These are phyloP conservation scores for Colletotrichum melonis DNA, from an alignment of 2,329 filamentous ascomycete species.

Conservation along the genomic window DNA sequence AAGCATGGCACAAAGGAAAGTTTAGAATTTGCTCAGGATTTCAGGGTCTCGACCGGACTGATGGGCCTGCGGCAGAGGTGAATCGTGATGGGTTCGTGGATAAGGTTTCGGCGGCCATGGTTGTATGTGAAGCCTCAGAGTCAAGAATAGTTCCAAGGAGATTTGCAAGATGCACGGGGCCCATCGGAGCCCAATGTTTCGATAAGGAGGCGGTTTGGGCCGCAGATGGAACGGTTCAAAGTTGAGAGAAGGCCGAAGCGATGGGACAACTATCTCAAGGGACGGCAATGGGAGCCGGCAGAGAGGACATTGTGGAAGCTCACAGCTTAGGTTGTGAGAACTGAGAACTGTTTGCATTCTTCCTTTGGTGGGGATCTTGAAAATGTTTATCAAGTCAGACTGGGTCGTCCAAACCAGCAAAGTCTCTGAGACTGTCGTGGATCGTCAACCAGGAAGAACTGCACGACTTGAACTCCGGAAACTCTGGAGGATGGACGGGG, in stretches of 20 bases:
- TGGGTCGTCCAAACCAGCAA: no score
- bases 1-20: neutral
- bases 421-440: neutral
- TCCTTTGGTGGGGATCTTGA: neutral
- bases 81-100: neutral
- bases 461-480: neutral
- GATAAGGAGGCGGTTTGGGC: neutral
- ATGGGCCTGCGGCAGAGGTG: neutral
- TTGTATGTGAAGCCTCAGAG: neutral
- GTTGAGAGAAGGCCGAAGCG: conserved; percentile 22
- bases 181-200: neutral
- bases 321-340: neutral
- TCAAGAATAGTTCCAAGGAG: neutral
- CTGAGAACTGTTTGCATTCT: neutral
- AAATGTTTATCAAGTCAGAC: no score
- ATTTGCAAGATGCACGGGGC: neutral
- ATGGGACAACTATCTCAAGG: neutral
- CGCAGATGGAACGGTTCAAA: neutral
- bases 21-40: neutral
- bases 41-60: neutral
- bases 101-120: neutral
- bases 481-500: neutral
- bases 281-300: no score
- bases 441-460: neutral
- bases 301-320: no score